These are phyloP conservation scores for Colletotrichum sp. DNA, from an alignment of 2,329 filamentous ascomycete genomes.

Conservation along the genomic window DNA sequence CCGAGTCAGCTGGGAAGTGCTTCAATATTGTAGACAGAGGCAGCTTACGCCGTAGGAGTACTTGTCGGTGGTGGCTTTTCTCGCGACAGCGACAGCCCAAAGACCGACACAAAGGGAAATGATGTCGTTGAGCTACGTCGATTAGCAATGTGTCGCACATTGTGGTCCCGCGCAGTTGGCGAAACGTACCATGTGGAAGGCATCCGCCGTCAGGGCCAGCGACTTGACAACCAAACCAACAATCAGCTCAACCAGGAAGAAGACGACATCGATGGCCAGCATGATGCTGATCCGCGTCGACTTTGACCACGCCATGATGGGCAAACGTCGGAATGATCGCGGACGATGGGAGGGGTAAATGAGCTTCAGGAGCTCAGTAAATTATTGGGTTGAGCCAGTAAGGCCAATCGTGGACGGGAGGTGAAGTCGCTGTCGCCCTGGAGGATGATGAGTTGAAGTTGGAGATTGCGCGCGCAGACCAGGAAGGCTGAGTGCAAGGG, in stretches of 20 bases:
- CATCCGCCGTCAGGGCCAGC: constrained; percentile 91
- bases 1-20: not conserved
- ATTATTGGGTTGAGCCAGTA: not conserved
- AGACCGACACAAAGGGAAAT: constrained; percentile 90
- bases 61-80: constrained; percentile 83
- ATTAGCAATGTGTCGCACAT: constrained; percentile 22
- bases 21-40: not conserved
- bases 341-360: not conserved
- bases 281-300: constrained; percentile 91
- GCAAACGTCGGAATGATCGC: not conserved
- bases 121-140: constrained; percentile 87
- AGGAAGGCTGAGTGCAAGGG: not conserved
- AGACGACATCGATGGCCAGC: constrained; percentile 85
- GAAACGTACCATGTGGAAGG: constrained; percentile 88
- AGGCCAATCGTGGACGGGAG: not conserved
- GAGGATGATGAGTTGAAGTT: not conserved
- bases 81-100: constrained; percentile 92
- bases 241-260: constrained; percentile 89
- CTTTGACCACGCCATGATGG: constrained; percentile 85
- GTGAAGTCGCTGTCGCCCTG: not conserved
- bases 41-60: constrained; percentile 89
- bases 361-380: constrained; percentile 5
- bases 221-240: constrained; percentile 89
- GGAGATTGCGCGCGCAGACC: not conserved
- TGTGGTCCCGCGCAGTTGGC: not conserved